Base-by-base conservation (phyloP, 345 rosid species). In the Populus euphratica region DNA sequence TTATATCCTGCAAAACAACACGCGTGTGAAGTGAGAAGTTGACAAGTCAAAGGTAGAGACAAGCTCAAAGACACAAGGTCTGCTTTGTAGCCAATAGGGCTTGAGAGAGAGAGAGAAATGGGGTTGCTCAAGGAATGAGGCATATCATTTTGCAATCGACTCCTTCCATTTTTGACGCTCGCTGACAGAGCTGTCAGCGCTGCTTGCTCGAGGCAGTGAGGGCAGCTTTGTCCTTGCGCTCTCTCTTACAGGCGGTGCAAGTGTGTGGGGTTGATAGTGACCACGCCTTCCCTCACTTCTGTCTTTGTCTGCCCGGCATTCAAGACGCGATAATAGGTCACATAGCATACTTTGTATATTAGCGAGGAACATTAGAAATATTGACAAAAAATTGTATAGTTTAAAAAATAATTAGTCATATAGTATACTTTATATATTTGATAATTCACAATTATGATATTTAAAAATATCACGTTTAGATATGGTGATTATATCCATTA, bases 141-240 rank as follows among this genome's bases (percentile, higher is more conserved):
- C 79, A 84, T 85, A 88, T 88, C 83, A 90, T 90, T 84, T 84
- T 35, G 90, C 65, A 90, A 90, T 90, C 90, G 74, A 88, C 86
- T 88, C 87, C 87, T 86, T 86, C 83, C 35, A 86, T 88, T 88
- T 86, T 90, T 86, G 90, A 90, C 83, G 74, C 88, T 87, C 89
- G 82, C 84, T 85, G 89, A 85, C 89, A 79, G 81, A 2, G 20
- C 41, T 76, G 87, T 85, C 87, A 86, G 80, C 69, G 76, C 8
- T 12, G 71, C 39, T 69, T 81, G 78, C 85, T 76, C 78, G 59
- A 29, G 65, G n/a, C 25, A 54, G 35, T 66, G 67, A 74, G 67
- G 69, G 64, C 80, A 80, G 79, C 72, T 76, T 81, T 82, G 89
- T 84, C 83, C 81, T 82, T 81, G 77, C 83, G 75, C 41, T 29